Evolutionary conservation across 2,329 filamentous ascomycete species (phyloP).

Genomic region (Sphaceloma murrayae): DNA sequence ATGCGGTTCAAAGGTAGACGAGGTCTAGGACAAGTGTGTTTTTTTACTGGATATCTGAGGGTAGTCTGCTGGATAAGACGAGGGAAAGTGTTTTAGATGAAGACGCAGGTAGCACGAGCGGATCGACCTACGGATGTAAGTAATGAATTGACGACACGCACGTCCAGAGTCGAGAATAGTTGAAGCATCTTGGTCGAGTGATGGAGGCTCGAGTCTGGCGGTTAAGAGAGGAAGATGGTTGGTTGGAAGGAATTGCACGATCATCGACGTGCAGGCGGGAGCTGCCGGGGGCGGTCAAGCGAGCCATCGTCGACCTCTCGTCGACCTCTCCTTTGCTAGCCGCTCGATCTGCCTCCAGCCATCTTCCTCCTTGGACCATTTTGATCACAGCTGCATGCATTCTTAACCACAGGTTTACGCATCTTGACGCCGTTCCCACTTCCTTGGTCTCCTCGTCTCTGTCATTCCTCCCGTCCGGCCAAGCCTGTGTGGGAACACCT

Average conservation of each 20-base stretch:
- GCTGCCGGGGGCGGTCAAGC: not conserved
- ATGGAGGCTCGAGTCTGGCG: constrained; percentile 7
- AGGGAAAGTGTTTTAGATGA: not conserved
- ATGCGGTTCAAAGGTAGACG: too few species aligned
- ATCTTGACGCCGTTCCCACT: not conserved
- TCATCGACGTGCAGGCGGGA: not conserved
- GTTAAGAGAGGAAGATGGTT: constrained; percentile 10
- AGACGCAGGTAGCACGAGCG: constrained; percentile 1
- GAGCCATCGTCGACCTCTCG: not conserved
- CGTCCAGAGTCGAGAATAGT: constrained; percentile 6
- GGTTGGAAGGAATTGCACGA: constrained; percentile 2
- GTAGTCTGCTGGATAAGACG: constrained; percentile 10
- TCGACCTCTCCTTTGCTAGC: constrained; percentile 8
- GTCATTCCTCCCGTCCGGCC: constrained; percentile 2
- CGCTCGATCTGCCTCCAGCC: constrained; percentile 2
- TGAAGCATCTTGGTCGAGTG: constrained; percentile 9
- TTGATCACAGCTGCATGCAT: constrained; percentile 5
- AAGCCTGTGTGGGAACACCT: not conserved
- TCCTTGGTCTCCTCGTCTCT: not conserved
- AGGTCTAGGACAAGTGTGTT: too few species aligned
- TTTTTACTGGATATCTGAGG: not conserved
- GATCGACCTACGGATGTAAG: constrained; percentile 14
- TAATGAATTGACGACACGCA: constrained; percentile 11
- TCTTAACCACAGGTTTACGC: not conserved
- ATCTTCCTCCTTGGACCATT: not conserved